Conservation (phyloP, 2,329 filamentous ascomycete species). For the Exserohilum turcica region DNA sequence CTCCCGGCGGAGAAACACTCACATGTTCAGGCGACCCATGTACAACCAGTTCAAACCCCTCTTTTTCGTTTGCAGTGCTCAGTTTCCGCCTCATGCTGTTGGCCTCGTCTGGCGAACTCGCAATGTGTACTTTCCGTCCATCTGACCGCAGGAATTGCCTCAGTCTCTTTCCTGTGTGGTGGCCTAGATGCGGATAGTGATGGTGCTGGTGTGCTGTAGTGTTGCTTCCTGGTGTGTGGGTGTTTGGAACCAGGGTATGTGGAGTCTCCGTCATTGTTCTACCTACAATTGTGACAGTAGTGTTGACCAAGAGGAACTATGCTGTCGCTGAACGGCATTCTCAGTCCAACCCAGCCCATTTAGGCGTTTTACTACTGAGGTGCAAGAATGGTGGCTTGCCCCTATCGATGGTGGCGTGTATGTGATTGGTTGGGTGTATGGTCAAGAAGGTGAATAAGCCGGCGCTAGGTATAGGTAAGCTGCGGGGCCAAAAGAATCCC, state of each 20-base stretch:
- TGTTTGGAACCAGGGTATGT: slow-evolving; percentile 5
- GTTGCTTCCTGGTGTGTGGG: slow-evolving; percentile 7
- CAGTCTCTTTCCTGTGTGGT: slow-evolving; percentile 49
- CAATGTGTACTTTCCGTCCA: slow-evolving; percentile 63
- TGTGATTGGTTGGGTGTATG: slow-evolving; percentile 7
- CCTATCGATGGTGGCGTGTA: background rate
- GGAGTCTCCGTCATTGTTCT: slow-evolving; percentile 13
- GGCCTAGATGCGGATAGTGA: slow-evolving; percentile 29
- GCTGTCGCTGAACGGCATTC: background rate
- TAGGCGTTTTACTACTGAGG: background rate
- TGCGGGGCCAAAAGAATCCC: slow-evolving; percentile 1
- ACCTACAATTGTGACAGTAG: background rate
- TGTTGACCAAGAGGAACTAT: background rate
- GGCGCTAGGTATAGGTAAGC: slow-evolving; percentile 3
- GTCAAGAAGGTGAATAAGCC: slow-evolving; percentile 14
- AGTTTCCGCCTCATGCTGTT: slow-evolving; percentile 56
- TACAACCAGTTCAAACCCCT: slow-evolving; percentile 62
- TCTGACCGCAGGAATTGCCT: slow-evolving; percentile 62
- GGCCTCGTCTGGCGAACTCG: slow-evolving; percentile 61
- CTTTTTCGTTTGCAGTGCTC: slow-evolving; percentile 37
- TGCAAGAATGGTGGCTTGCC: slow-evolving; percentile 6
- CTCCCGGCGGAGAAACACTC: slow-evolving; percentile 2
- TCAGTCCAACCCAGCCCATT: background rate
- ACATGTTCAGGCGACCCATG: slow-evolving; percentile 60
- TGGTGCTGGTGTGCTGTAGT: slow-evolving; percentile 1